These are phyloP conservation scores for Globisporangium cystogenes DNA, from an alignment of 352 stramenopile genomes.

Conservation along the genomic window DNA sequence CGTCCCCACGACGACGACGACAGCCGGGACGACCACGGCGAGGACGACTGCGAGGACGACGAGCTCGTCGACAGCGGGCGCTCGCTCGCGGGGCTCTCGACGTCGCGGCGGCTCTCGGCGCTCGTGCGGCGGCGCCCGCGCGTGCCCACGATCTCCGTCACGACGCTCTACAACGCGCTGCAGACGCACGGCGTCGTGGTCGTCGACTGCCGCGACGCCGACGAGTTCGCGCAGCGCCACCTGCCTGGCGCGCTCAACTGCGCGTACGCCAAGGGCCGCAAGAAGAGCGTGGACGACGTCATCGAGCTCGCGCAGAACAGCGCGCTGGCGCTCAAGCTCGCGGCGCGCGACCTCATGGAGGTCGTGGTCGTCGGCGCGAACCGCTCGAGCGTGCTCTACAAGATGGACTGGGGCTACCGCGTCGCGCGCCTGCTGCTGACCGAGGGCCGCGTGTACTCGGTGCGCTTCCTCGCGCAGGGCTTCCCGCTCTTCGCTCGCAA, in stretches of 20 bases:
- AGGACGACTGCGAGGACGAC: slow-evolving; percentile 4
- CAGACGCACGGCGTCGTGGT: slow-evolving; percentile 65
- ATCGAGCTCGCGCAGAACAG: slow-evolving; percentile 27
- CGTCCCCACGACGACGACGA: not conserved
- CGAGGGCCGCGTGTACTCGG: slow-evolving; percentile 66
- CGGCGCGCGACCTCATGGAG: slow-evolving; percentile 59
- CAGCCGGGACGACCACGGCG: not conserved
- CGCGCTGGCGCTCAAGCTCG: slow-evolving; percentile 36
- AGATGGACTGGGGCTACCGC: slow-evolving; percentile 63
- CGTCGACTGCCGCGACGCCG: slow-evolving; percentile 53
- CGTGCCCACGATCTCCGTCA: slow-evolving; percentile 55
- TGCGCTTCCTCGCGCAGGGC: slow-evolving; percentile 60
- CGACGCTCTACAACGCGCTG: slow-evolving; percentile 66
- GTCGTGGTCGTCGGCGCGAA: slow-evolving; percentile 63
- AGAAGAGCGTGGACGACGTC: slow-evolving; percentile 51
- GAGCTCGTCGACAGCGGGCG: slow-evolving; percentile 5
- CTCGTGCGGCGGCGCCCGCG: slow-evolving; percentile 19
- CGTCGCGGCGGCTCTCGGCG: slow-evolving; percentile 19
- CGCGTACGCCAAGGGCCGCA: slow-evolving; percentile 20
- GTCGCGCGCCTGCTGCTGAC: slow-evolving; percentile 56
- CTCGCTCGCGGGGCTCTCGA: slow-evolving; percentile 19
- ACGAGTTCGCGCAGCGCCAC: slow-evolving; percentile 36
- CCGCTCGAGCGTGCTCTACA: slow-evolving; percentile 43
- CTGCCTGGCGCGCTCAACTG: slow-evolving; percentile 55
- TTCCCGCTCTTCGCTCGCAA: slow-evolving; percentile 60